Percentiles rank a stretch among this genome's conserved stretches.
Conservation (phyloP, 2,329 filamentous ascomycete species). For the Monilinia aucupariae region DNA sequence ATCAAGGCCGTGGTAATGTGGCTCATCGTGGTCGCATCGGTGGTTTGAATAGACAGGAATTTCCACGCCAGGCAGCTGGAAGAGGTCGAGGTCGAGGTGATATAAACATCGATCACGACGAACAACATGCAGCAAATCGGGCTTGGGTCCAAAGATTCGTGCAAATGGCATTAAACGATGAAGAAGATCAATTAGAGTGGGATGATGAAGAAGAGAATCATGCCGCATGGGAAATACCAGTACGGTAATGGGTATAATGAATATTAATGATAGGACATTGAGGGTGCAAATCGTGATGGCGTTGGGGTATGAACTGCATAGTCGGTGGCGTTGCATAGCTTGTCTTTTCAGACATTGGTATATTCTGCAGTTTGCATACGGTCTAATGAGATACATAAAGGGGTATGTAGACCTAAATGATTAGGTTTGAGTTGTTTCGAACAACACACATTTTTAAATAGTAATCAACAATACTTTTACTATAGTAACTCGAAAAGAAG, state of each 20-base stretch:
- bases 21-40: slow-evolving; percentile 11
- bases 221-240: slow-evolving; percentile 40
- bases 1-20: slow-evolving; percentile 1
- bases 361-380: neutral
- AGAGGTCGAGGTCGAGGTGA: neutral
- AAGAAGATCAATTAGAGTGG: slow-evolving; percentile 34
- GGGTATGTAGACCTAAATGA: neutral
- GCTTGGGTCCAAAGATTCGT: slow-evolving; percentile 36
- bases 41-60: slow-evolving; percentile 1
- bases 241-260: slow-evolving; percentile 24
- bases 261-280: neutral
- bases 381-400: neutral
- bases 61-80: slow-evolving; percentile 1
- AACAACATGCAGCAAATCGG: slow-evolving; percentile 27
- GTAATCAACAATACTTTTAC: neutral
- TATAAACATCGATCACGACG: slow-evolving; percentile 15
- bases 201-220: slow-evolving; percentile 43
- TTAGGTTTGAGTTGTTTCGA: neutral
- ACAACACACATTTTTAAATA: neutral
- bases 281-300: neutral
- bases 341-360: neutral
- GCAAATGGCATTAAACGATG: slow-evolving; percentile 35
- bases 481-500: neutral
- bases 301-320: neutral
- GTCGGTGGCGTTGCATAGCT: neutral